phyloP scores from a whole-genome alignment of 2,329 filamentous ascomycete species.

The Alternaria arbusti region DNA sequence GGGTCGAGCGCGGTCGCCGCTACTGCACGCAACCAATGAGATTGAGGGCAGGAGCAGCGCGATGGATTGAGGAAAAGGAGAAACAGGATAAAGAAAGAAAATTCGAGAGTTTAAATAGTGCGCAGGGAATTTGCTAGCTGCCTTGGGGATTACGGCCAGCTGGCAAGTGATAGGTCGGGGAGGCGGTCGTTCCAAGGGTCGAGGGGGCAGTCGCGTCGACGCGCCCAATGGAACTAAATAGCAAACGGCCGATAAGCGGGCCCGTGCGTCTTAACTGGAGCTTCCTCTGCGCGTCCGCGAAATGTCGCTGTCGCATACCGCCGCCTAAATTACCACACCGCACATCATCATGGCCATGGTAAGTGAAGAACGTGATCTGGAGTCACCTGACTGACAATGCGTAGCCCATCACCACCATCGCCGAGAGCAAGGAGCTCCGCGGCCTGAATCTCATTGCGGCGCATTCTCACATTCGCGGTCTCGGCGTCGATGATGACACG shows the following conservation, averaged over 20 bases:
- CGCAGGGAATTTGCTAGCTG: neutral
- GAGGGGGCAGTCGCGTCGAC: neutral
- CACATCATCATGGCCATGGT: conserved; percentile 42
- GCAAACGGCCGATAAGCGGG: neutral
- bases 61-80: neutral
- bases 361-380: conserved; percentile 11
- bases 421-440: conserved; percentile 93
- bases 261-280: conserved; percentile 16
- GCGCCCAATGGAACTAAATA: neutral
- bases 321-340: conserved; percentile 5
- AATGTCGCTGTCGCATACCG: conserved; percentile 20
- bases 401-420: conserved; percentile 75
- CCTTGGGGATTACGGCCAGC: neutral
- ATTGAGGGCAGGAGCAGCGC: conserved; percentile 2
- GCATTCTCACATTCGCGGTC: conserved; percentile 95
- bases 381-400: conserved; percentile 18
- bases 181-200: neutral
- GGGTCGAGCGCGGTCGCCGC: neutral
- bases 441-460: conserved; percentile 97
- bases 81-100: neutral
- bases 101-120: neutral
- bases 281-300: conserved; percentile 24
- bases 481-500: conserved; percentile 90
- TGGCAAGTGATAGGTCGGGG: neutral
- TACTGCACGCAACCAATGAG: conserved; percentile 1